Base-by-base conservation (phyloP, 1,139 yeast species). In the Lodderomyces metapsilosis region DNA sequence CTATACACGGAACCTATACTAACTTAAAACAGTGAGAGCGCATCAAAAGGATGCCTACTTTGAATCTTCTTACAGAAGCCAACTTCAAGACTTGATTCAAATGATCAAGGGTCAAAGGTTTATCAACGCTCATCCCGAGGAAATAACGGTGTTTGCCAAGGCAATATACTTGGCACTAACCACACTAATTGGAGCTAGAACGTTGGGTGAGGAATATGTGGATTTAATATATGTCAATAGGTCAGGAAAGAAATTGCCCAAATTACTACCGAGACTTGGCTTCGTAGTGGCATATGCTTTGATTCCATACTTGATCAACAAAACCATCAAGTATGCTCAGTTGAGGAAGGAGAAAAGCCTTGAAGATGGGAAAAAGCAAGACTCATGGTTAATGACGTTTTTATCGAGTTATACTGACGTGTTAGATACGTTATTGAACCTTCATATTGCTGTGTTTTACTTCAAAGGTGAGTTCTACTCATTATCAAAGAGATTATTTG, bases 141-240 rank as follows among this genome's bases (percentile, higher is more conserved):
- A 84, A 52, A 70, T 89, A 20, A 67, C 82, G 1, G 74, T 80
- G 0, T 61, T 68, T 2, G 78, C 86, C 4, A 78, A 82, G 43
- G 63, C 83, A 2, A 41, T 82, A 1, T 89, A 91, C 54, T 67
- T 88, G 21, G 66, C 73, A 2, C 64, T 88, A 30, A 91, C 97
- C 0, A 88, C 96, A 0, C 60, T 85, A 12, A 48, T 79, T 4
- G 92, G 94, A 0, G 80, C 88, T 4, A 71, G 94, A 43, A 91
- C 98, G 0, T 66, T 91, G 25, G 98, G 98, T 0, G 98, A 91
- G 58, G 98, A 92, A 61, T 91, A 91, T 59, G 92, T 91, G 13
- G 96, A 91, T 61, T 67, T 91, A 44, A 68, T 84, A 15, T 88
- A 88, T 54, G 86, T 87, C 5, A 73, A 59, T 44, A 69, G 72